A percentile compares a stretch with the other conserved stretches of the same genome.
Conservation (phyloP, 495 filamentous ascomycete species). For the Aspergillus avenaceus region DNA sequence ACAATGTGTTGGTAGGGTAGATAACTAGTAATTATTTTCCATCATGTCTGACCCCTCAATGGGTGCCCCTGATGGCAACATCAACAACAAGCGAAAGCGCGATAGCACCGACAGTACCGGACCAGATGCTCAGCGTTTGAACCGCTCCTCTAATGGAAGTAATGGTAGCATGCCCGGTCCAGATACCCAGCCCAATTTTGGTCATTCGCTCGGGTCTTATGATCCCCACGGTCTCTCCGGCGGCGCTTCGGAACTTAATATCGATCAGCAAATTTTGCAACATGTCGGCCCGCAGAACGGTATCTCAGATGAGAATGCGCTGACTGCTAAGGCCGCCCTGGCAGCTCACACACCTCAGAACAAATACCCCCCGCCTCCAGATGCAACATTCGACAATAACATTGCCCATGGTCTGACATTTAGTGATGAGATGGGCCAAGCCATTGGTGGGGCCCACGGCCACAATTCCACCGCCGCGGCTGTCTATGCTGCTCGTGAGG, state of each 20-base stretch:
- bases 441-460: constrained; percentile 32
- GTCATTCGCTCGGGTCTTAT: constrained; percentile 36
- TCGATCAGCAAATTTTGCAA: constrained; percentile 48
- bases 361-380: constrained; percentile 43
- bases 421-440: constrained; percentile 42
- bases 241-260: constrained; percentile 37
- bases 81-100: constrained; percentile 43
- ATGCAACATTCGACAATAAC: constrained; percentile 40
- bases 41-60: constrained; percentile 42
- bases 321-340: constrained; percentile 46
- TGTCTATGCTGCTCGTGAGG: constrained; percentile 44
- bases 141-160: constrained; percentile 42
- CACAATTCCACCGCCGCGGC: constrained; percentile 47
- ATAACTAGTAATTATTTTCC: constrained; percentile 4
- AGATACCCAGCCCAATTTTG: constrained; percentile 38
- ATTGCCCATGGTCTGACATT: constrained; percentile 39
- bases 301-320: constrained; percentile 42
- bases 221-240: constrained; percentile 36
- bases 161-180: constrained; percentile 39
- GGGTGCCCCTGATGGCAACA: constrained; percentile 32
- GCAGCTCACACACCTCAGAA: constrained; percentile 41
- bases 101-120: constrained; percentile 40
- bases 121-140: constrained; percentile 39
- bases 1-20: constrained; percentile 10
- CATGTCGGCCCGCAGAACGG: constrained; percentile 46